A percentile compares a stretch with the other conserved stretches of the same genome.
These are phyloP conservation scores for Pichia paraexigua DNA, from an alignment of 805 yeast species.

Conservation along the genomic window DNA sequence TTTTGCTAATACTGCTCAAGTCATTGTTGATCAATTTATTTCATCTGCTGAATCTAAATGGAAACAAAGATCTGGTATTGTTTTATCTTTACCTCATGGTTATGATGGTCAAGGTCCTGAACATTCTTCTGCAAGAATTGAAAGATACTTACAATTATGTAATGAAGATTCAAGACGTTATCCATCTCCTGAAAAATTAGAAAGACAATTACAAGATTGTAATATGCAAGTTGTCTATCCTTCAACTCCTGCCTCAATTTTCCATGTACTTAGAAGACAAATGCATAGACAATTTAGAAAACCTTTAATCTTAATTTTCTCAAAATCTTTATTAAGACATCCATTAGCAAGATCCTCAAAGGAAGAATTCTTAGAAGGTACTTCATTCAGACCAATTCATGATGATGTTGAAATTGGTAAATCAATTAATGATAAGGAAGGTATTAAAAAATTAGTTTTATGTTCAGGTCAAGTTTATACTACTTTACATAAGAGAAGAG, in stretches of 20 bases:
- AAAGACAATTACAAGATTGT: slow-evolving; percentile 98
- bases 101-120: slow-evolving; percentile 99
- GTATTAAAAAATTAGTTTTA: slow-evolving; percentile 78
- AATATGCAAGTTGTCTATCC: slow-evolving; percentile 98
- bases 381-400: slow-evolving; percentile 92
- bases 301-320: slow-evolving; percentile 80
- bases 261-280: slow-evolving; percentile 97
- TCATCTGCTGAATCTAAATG: slow-evolving; percentile 97
- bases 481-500: slow-evolving; percentile 85
- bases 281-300: slow-evolving; percentile 98
- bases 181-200: slow-evolving; percentile 84
- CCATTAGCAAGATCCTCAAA: slow-evolving; percentile 90
- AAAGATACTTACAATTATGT: slow-evolving; percentile 91
- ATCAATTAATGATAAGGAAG: slow-evolving; percentile 66
- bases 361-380: slow-evolving; percentile 81
- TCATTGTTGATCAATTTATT: slow-evolving; percentile 91
- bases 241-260: slow-evolving; percentile 92
- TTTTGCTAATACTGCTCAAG: slow-evolving; percentile 99
- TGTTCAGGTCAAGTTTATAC: slow-evolving; percentile 94
- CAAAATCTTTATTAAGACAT: slow-evolving; percentile 90
- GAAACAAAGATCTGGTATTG: slow-evolving; percentile 97
- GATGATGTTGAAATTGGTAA: slow-evolving; percentile 86
- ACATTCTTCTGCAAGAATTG: slow-evolving; percentile 96
- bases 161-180: slow-evolving; percentile 92
- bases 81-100: slow-evolving; percentile 95